Base-by-base conservation (phyloP, 495 filamentous ascomycete genomes). In the Daldinia grandis region DNA sequence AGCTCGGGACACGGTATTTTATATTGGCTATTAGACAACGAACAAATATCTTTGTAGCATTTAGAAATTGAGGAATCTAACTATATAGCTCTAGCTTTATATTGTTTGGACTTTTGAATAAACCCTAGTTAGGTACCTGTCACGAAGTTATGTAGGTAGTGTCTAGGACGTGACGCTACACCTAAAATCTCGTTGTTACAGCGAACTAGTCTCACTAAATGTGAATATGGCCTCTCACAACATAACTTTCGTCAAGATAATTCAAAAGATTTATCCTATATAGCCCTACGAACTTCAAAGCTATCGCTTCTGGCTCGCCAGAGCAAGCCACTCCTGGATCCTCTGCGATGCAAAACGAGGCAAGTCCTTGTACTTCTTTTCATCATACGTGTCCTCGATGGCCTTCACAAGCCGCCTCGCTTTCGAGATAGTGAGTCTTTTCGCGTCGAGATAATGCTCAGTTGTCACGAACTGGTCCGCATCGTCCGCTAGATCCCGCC, bases 361-460 rank as follows among this genome's bases (percentile, higher is more conserved):
- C 62, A 78, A 12, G 25, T 62, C 70, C 30, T 76, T 72, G 40
- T 75, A 80, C 53, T 68, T 75, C 59, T 76, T 59, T 28, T n/a
- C 69, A 62, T 78, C 72, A 31, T 78, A 80, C 15, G 78, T 78
- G 25, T 68, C 70, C 47, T 80, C 68, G 31, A 80, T 77, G 35
- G 61, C 66, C 49, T 62, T 40, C 14, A 35, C 64, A 24, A 80
- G 62, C 4, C 74, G 68, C 66, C 62, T 74, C 7, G 76, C 77
- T 58, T 72, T 76, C 25, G 54, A 50, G 50, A 79, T 44, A 0
- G 68, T 40, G 12, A 80, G 55, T 37, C 76, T 71, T 54, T 76
- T 75, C 31, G 66, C 69, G 50, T 61, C 66, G 25, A 62, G 64
- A 72, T 69, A 71, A 21, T 64, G 49, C 54, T 77, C 67, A 28